Evolutionary conservation across 2,329 filamentous ascomycete genomes (phyloP).

Genomic region (Colletotrichum filicis): DNA sequence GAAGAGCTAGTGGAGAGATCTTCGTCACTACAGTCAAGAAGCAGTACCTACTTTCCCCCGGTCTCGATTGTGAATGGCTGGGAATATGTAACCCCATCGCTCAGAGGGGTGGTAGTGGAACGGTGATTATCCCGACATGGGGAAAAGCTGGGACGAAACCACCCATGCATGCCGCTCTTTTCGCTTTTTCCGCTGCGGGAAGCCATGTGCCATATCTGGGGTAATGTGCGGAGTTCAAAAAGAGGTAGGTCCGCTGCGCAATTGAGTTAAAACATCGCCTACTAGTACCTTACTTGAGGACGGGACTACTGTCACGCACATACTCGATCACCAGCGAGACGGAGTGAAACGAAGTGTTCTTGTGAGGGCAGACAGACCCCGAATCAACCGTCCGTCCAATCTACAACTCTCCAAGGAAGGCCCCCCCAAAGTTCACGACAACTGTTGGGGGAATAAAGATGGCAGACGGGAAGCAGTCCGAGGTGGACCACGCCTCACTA

Average conservation of each 20-base stretch:
- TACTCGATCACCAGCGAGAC: no score
- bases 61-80: slow-evolving; percentile 18
- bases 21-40: background rate
- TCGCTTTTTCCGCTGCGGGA: slow-evolving; percentile 15
- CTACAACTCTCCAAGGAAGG: no score
- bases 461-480: slow-evolving; percentile 22
- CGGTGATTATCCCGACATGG: slow-evolving; percentile 30
- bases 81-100: background rate
- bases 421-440: background rate
- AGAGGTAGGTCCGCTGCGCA: background rate
- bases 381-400: background rate
- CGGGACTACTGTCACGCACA: no score
- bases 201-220: background rate
- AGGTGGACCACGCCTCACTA: slow-evolving; percentile 26
- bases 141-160: slow-evolving; percentile 19
- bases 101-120: background rate
- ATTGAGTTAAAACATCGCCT: background rate
- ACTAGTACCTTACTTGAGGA: no score
- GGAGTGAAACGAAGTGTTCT: background rate
- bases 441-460: background rate
- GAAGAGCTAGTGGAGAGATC: background rate
- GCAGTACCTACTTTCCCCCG: background rate
- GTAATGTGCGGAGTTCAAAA: slow-evolving; percentile 11
- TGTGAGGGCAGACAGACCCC: background rate
- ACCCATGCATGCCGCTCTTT: background rate